Percentiles rank a stretch among this genome's conserved stretches.
Evolutionary conservation across 805 yeast genomes (phyloP).

Genomic region (Aciculoconidium aculeatum): DNA sequence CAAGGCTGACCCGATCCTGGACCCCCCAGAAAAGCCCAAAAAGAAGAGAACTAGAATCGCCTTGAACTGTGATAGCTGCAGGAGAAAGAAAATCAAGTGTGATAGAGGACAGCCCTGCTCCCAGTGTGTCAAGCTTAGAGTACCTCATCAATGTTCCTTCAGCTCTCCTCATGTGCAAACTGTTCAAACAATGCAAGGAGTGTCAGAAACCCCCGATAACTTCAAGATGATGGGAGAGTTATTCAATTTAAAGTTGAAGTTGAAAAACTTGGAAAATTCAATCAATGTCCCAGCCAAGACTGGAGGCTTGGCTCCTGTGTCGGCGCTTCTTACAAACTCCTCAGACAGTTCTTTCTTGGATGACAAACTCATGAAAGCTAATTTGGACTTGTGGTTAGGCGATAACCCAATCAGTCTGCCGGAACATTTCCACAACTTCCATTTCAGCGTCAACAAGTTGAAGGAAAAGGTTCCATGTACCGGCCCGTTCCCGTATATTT

Average conservation of each 20-base stretch:
- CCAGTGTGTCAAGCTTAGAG: slow-evolving; percentile 8
- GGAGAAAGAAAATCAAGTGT: slow-evolving; percentile 42
- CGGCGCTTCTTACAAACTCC: no score
- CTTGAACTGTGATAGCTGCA: slow-evolving; percentile 42
- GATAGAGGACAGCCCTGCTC: slow-evolving; percentile 30
- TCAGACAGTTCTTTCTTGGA: neutral
- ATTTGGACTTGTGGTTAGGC: slow-evolving; percentile 4
- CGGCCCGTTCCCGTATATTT: slow-evolving; percentile 10
- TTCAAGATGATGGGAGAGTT: slow-evolving; percentile 4
- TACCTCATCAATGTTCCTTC: slow-evolving; percentile 8
- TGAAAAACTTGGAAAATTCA: slow-evolving; percentile 6
- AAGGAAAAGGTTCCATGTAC: slow-evolving; percentile 1
- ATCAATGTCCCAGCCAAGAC: neutral
- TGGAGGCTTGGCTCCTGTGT: no score
- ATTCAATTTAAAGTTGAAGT: slow-evolving; percentile 4
- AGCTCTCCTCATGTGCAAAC: slow-evolving; percentile 9
- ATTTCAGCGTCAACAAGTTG: slow-evolving; percentile 1
- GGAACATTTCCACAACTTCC: slow-evolving; percentile 6
- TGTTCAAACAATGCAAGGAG: slow-evolving; percentile 7
- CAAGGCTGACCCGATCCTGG: no score
- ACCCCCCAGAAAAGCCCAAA: slow-evolving; percentile 6
- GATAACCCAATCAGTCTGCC: slow-evolving; percentile 4
- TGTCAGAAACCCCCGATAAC: neutral
- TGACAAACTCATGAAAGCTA: slow-evolving; percentile 1
- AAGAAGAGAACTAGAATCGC: slow-evolving; percentile 37